These are phyloP conservation scores for Ceratocystis cubensis DNA, from an alignment of 2,329 filamentous ascomycete genomes.

Conservation along the genomic window DNA sequence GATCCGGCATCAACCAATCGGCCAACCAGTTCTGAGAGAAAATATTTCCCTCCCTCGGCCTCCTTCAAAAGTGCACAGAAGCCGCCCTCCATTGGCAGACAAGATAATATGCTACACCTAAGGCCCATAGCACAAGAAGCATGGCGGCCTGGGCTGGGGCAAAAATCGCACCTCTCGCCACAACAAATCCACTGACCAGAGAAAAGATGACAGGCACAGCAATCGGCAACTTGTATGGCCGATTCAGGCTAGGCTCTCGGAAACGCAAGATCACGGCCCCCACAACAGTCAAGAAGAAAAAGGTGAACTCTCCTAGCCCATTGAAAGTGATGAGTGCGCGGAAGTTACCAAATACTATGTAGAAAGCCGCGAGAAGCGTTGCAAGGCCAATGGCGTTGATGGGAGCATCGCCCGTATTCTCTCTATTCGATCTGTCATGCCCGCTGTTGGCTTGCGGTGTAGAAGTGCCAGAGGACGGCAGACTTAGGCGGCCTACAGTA, in stretches of 20 bases:
- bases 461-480: conserved; percentile 20
- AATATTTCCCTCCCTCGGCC: not conserved
- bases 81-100: conserved; percentile 30
- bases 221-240: conserved; percentile 44
- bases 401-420: conserved; percentile 35
- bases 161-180: conserved; percentile 46
- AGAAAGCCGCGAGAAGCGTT: conserved; percentile 38
- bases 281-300: conserved; percentile 51
- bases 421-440: not conserved
- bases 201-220: conserved; percentile 42
- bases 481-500: conserved; percentile 34
- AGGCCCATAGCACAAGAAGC: conserved; percentile 38
- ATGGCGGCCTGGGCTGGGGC: conserved; percentile 42
- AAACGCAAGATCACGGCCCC: conserved; percentile 45
- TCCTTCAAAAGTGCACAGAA: not conserved
- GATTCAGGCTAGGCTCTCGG: conserved; percentile 40
- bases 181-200: conserved; percentile 47
- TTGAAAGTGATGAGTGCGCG: conserved; percentile 49
- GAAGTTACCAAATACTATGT: conserved; percentile 50
- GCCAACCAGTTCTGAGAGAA: not conserved
- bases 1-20: too few species aligned
- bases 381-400: conserved; percentile 43
- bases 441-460: conserved; percentile 10
- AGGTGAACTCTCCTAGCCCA: conserved; percentile 47
- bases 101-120: conserved; percentile 30